phyloP scores from a whole-genome alignment of 2,329 filamentous ascomycete genomes.

The Spiromastix sp. region DNA sequence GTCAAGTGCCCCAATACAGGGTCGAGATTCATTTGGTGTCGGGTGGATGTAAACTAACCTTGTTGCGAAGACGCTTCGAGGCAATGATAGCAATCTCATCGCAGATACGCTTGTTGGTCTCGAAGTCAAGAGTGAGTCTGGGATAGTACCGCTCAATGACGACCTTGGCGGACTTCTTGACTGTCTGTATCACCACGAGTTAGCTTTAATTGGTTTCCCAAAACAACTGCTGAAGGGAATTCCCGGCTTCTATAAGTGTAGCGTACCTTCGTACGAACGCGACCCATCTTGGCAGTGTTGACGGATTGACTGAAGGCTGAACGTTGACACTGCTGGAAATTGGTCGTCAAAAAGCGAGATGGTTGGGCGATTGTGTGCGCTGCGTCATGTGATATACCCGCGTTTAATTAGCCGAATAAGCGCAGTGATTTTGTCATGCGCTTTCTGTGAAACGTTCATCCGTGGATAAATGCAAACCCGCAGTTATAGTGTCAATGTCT shows the following conservation, averaged over 20 bases:
- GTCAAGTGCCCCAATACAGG: no score
- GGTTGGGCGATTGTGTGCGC: no score
- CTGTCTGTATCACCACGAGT: conserved; percentile 39
- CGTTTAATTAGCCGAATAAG: no score
- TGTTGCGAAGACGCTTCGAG: conserved; percentile 98
- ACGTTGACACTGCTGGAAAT: no score
- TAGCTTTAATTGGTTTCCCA: conserved; percentile 4
- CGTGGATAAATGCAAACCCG: no score
- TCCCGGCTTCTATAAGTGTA: no score
- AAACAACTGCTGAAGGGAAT: neutral
- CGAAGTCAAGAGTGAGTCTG: conserved; percentile 97
- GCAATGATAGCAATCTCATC: conserved; percentile 99
- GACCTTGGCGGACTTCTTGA: conserved; percentile 92
- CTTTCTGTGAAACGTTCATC: no score
- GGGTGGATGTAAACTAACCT: conserved; percentile 51
- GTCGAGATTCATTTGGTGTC: no score
- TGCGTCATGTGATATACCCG: no score
- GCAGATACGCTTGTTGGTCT: conserved; percentile 99
- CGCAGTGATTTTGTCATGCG: no score
- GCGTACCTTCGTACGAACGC: conserved; percentile 37
- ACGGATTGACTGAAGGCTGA: conserved; percentile 6
- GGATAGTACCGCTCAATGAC: conserved; percentile 99
- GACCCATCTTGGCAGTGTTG: conserved; percentile 37
- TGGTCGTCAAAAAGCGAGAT: no score
- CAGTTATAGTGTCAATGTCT: no score